Evolutionary conservation across 2,329 filamentous ascomycete genomes (phyloP), one percentile per base, ranked within the genome.

Genomic region (Monosporascus sp.): DNA sequence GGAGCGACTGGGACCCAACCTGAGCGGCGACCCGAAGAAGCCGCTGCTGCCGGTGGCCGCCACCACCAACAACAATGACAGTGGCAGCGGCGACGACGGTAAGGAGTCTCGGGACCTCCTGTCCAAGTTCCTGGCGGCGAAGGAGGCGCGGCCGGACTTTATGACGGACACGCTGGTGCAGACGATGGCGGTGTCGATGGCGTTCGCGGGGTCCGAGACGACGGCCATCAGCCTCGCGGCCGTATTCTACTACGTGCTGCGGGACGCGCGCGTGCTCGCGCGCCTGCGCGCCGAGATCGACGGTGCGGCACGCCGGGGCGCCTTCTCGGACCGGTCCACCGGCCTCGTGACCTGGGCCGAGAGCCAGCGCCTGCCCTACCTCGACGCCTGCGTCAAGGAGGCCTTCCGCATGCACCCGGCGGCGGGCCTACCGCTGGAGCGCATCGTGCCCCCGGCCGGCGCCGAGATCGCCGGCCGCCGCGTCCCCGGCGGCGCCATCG

Each of bases 321-420:
- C 60, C 6, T 82, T 82, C 57, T 68, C 68, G 24, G 78, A 81
- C 63, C 65, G 66, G 47, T 70, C 76, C n/a, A 77, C 81, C 17
- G 81, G 81, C 6, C 76, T 84, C 5, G 85, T 90, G 6, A 85
- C 83, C 2, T 90, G 86, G 81, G 65, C 81, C 37, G 85, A 91
- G 68, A 79, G 77, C 48, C 86, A 89, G 66, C 81, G 80, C 51
- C 76, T 94, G 2, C 81, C 83, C 0, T 94, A 92, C 66, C 81
- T 94, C 6, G 87, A 91, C 62, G 89, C 88, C 3, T 85, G 84
- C 52, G 79, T 93, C 61, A 89, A 92, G 63, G 89, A 94, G 68
- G 82, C 85, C 5, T 89, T 92, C 72, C 82, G 88, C 14, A 66
- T 90, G 60, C 87, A 92, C 65, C 89, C 89, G 0, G 87, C 88